Evolutionary conservation across 345 rosid species (phyloP), one percentile per base, ranked within the genome.

Genomic region (Eucalyptus curtisii): DNA sequence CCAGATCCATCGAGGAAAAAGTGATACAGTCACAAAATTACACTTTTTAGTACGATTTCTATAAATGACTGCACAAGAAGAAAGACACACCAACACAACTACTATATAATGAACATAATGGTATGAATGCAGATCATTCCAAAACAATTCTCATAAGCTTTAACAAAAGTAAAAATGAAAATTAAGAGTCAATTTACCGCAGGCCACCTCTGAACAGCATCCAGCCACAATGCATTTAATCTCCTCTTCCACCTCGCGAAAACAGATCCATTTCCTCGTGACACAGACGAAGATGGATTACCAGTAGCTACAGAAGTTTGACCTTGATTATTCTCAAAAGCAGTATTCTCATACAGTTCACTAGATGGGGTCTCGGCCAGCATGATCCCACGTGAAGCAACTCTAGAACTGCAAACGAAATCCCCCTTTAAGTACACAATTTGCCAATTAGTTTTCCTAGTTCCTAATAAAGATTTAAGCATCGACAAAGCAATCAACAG

Each of bases 151-250:
- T 88, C 25, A 33, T 15, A 40, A 31, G 37, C 47, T 11, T 19
- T 37, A 3, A 57, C 45, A 13, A 82, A 84, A 42, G 1, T 7
- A 19, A 47, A 85, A 33, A 84, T 12, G 5, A 9, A 71, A 42
- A 37, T 59, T 8, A 22, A 71, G 47, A 44, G 59, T 45, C 87
- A 87, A 48, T 44, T 90, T 96, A 98, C 99, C 93, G 89, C 79
- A 88, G 97, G 99, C 98, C 99, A 98, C 92, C 96, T 93, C 88
- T 86, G 96, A 92, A 94, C 92, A 17, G 94, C 90, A 88, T 87
- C 90, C 89, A 93, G 89, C 95, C 96, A 94, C 30, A 93, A 55
- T 86, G 89, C 90, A 89, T 66, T 88, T 30, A 97, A 30, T 89
- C 92, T 96, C 86, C 91, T 95, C 91, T 90, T 96, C 84, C 97